These are phyloP conservation scores for Marvania coccoides DNA, from an alignment of 139 green algal genomes.

Conservation along the genomic window DNA sequence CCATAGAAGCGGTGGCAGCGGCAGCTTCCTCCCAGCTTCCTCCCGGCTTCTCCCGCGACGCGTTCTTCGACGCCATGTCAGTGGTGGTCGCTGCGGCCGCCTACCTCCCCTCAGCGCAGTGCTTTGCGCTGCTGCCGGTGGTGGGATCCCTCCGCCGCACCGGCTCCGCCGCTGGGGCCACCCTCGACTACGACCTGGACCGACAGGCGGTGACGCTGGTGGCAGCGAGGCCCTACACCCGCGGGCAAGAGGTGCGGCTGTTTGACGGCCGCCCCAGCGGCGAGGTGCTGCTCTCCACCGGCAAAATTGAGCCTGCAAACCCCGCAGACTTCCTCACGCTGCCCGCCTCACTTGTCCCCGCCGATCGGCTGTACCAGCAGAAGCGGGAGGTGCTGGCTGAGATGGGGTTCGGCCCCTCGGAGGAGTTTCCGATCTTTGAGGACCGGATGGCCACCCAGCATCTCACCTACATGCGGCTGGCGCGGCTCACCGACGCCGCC, in stretches of 20 bases:
- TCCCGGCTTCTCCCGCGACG: constrained; percentile 37
- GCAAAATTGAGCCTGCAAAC: constrained; percentile 54
- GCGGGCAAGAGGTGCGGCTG: constrained; percentile 54
- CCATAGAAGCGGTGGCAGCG: neutral
- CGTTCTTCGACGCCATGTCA: constrained; percentile 69
- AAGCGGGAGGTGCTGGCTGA: constrained; percentile 67
- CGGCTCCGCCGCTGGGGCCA: constrained; percentile 43
- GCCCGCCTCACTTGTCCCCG: constrained; percentile 21
- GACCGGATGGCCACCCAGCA: constrained; percentile 88
- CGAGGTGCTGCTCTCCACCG: constrained; percentile 76
- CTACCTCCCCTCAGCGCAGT: constrained; percentile 77
- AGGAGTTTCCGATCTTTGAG: constrained; percentile 82
- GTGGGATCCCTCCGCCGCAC: constrained; percentile 38
- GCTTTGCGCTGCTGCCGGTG: constrained; percentile 87
- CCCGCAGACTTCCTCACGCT: constrained; percentile 57
- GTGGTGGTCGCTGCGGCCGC: constrained; percentile 66
- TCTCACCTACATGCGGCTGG: constrained; percentile 81
- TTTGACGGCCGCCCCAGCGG: constrained; percentile 72
- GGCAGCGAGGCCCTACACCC: constrained; percentile 38
- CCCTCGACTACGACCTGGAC: constrained; percentile 72
- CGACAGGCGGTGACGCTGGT: constrained; percentile 48
- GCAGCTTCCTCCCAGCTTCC: neutral
- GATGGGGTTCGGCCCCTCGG: constrained; percentile 37
- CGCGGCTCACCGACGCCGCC: constrained; percentile 57
- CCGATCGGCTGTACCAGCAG: constrained; percentile 38